Percentiles rank a stretch among this genome's conserved stretches.
These are phyloP conservation scores for Phytophthora brassicae DNA, from an alignment of 352 stramenopile genomes.

Conservation along the genomic window DNA sequence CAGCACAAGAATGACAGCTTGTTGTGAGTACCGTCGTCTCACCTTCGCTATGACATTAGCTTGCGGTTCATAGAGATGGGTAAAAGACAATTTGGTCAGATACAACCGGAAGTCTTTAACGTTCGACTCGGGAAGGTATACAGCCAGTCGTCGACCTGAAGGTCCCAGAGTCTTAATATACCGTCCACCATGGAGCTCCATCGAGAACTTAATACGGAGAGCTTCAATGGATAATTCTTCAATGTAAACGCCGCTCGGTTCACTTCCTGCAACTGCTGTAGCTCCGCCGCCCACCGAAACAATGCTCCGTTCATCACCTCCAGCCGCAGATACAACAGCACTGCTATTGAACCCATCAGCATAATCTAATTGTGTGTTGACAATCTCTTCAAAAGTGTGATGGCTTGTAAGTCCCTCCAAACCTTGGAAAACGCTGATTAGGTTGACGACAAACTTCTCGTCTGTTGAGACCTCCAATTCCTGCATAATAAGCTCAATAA, in stretches of 20 bases:
- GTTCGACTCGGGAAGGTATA: constrained; percentile 88
- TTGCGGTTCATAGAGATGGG: constrained; percentile 82
- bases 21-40: constrained; percentile 79
- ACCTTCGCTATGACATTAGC: constrained; percentile 75
- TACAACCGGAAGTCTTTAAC: constrained; percentile 89
- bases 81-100: constrained; percentile 80
- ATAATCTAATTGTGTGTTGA: constrained; percentile 79
- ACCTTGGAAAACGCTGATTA: constrained; percentile 89
- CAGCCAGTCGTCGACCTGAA: constrained; percentile 65
- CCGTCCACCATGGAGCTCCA: constrained; percentile 84
- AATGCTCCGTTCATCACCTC: constrained; percentile 25
- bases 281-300: constrained; percentile 16
- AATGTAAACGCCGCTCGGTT: constrained; percentile 78
- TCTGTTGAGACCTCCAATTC: constrained; percentile 89
- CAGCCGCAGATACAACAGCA: constrained; percentile 21
- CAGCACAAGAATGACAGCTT: constrained; percentile 83
- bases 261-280: constrained; percentile 21
- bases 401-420: constrained; percentile 72
- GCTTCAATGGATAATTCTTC: constrained; percentile 86
- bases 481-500: constrained; percentile 87
- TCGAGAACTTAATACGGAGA: constrained; percentile 84
- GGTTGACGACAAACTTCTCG: constrained; percentile 90
- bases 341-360: constrained; percentile 22
- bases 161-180: constrained; percentile 85
- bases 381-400: constrained; percentile 80